Percentiles rank a stretch among this genome's conserved stretches.
Evolutionary conservation across 768 basidiomycete species (phyloP).

Genomic region (Kwoniella sp.): DNA sequence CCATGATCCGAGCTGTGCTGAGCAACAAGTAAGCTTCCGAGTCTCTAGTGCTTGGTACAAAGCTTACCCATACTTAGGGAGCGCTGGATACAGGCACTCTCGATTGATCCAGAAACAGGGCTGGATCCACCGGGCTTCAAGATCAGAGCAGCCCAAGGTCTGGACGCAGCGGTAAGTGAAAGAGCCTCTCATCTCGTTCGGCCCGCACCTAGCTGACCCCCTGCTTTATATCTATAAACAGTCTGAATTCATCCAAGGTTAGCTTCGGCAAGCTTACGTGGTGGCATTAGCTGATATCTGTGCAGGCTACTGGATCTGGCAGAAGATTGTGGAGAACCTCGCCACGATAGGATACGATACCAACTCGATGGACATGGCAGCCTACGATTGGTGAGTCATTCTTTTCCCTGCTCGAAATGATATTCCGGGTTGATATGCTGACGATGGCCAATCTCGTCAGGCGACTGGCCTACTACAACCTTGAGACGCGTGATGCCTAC

Average conservation of each 20-base stretch:
- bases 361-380: slow-evolving; percentile 56
- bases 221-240: slow-evolving; percentile 15
- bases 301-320: slow-evolving; percentile 93
- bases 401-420: neutral
- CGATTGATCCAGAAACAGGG: slow-evolving; percentile 87
- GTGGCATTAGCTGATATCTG: neutral
- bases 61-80: slow-evolving; percentile 53
- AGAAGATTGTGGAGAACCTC: slow-evolving; percentile 78
- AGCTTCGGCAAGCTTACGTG: slow-evolving; percentile 19
- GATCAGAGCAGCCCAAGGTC: slow-evolving; percentile 87
- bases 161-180: slow-evolving; percentile 76
- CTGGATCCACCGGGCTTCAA: slow-evolving; percentile 83
- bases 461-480: slow-evolving; percentile 68
- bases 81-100: slow-evolving; percentile 84
- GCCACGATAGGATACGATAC: slow-evolving; percentile 88
- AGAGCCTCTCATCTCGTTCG: neutral
- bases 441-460: slow-evolving; percentile 16
- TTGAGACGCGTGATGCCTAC: slow-evolving; percentile 66
- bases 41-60: neutral
- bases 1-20: slow-evolving; percentile 60
- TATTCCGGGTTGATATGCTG: neutral
- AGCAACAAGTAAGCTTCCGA: slow-evolving; percentile 66
- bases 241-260: slow-evolving; percentile 52
- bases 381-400: slow-evolving; percentile 76
- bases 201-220: slow-evolving; percentile 2